phyloP scores from a whole-genome alignment of 345 rosid species.

The Sisymbrium irio region DNA sequence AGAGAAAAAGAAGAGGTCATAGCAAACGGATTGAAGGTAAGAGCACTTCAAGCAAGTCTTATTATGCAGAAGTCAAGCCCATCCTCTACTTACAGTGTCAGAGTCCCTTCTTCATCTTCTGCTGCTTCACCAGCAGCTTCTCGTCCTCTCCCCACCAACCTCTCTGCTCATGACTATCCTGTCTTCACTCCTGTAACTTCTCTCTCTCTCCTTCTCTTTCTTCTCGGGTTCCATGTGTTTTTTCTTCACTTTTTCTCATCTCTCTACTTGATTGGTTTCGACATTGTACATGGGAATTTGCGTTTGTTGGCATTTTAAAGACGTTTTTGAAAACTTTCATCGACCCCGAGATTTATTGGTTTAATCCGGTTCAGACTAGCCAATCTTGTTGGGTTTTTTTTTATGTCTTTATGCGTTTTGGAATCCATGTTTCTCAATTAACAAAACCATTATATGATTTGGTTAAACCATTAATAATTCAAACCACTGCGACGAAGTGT shows the following conservation, averaged over 20 bases:
- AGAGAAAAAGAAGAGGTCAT: constrained; percentile 77
- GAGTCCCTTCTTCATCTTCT: constrained; percentile 42
- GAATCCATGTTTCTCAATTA: background rate
- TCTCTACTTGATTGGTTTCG: background rate
- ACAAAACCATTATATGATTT: background rate
- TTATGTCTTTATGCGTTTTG: constrained; percentile 17
- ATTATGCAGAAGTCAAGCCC: constrained; percentile 68
- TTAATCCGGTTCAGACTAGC: constrained; percentile 22
- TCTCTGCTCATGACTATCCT: constrained; percentile 92
- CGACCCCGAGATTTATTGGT: constrained; percentile 16
- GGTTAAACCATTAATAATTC: constrained; percentile 3
- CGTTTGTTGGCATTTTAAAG: background rate
- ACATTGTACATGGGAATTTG: constrained; percentile 28
- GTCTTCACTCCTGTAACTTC: constrained; percentile 89
- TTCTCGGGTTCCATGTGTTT: background rate
- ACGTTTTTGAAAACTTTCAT: background rate
- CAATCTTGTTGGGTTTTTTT: background rate
- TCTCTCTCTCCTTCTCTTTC: background rate
- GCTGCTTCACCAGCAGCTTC: constrained; percentile 64
- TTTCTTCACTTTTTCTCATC: constrained; percentile 7
- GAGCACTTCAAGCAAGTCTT: constrained; percentile 83
- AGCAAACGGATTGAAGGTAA: constrained; percentile 78
- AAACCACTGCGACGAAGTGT: constrained; percentile 12
- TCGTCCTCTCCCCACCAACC: constrained; percentile 51
- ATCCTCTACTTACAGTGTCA: constrained; percentile 36